phyloP scores from a whole-genome alignment of 371 early-diverging fungal genomes.

The Mortierella sp. region DNA sequence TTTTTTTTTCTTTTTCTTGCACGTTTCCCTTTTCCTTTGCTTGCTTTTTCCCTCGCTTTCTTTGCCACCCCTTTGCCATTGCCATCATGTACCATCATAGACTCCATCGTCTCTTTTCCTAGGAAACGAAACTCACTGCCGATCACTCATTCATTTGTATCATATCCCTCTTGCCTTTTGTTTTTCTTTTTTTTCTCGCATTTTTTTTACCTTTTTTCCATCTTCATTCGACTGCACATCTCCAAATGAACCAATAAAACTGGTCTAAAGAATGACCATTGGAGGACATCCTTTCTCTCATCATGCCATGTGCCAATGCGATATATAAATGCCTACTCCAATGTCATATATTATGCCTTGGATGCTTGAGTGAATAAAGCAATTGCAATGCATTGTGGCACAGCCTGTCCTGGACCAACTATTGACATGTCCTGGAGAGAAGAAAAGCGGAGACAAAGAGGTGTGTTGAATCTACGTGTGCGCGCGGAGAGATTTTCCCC shows the following conservation, averaged over 20 bases:
- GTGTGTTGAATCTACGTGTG: not conserved
- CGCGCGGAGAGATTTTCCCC: not conserved
- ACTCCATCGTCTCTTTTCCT: not conserved
- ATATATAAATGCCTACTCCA: not conserved
- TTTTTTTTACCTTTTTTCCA: not conserved
- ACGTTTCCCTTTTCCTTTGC: slow-evolving; percentile 15
- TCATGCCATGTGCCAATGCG: not conserved
- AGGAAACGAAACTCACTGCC: not conserved
- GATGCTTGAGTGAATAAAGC: not conserved
- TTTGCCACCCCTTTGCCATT: not conserved
- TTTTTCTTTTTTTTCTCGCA: not conserved
- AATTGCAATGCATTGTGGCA: not conserved
- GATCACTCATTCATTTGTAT: not conserved
- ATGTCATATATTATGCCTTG: not conserved
- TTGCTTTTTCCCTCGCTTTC: slow-evolving; percentile 4
- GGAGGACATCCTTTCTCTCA: not conserved
- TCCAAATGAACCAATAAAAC: not conserved
- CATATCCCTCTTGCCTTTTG: slow-evolving; percentile 28
- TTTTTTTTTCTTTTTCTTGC: slow-evolving; percentile 12
- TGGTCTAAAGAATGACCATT: slow-evolving; percentile 4
- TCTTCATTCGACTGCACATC: not conserved
- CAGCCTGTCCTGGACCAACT: not conserved
- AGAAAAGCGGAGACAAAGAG: not conserved
- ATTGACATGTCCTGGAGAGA: not conserved
- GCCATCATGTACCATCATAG: slow-evolving; percentile 9